These are phyloP conservation scores for Ustilago loliicola DNA, from an alignment of 1,284 basidiomycete genomes.

Conservation along the genomic window DNA sequence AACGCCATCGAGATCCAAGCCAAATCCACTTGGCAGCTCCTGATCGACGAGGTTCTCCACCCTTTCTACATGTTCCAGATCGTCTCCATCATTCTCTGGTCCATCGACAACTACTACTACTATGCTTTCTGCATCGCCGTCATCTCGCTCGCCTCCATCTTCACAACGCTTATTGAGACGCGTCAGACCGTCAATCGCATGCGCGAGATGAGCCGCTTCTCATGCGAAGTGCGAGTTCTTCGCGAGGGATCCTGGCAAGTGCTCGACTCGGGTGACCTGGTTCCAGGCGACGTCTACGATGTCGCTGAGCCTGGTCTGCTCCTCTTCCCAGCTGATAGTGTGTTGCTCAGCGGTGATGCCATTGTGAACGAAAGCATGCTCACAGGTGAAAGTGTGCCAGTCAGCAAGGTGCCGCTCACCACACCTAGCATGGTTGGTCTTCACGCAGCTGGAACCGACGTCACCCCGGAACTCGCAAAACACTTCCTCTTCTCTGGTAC, in stretches of 20 bases:
- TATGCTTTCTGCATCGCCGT: constrained; percentile 97
- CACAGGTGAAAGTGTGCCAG: constrained; percentile 93
- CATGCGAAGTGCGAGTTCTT: constrained; percentile 82
- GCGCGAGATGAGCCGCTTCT: constrained; percentile 95
- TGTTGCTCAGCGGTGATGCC: constrained; percentile 92
- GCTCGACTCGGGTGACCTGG: constrained; percentile 82
- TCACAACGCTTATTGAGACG: constrained; percentile 91
- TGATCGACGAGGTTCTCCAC: constrained; percentile 78
- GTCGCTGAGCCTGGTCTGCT: constrained; percentile 82
- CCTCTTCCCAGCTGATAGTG: constrained; percentile 89
- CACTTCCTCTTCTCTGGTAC: constrained; percentile 94
- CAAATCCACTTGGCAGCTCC: constrained; percentile 83
- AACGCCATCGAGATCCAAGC: constrained; percentile 93
- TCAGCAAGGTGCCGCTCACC: constrained; percentile 82
- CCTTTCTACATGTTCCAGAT: constrained; percentile 87
- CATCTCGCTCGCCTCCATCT: constrained; percentile 88
- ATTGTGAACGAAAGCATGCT: constrained; percentile 99
- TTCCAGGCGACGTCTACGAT: constrained; percentile 94
- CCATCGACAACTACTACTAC: constrained; percentile 89
- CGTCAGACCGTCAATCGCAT: constrained; percentile 88
- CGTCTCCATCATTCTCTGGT: constrained; percentile 94
- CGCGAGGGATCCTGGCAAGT: constrained; percentile 75
- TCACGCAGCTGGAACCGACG: constrained; percentile 70
- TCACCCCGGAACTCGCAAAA: constrained; percentile 81
- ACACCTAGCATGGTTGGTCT: constrained; percentile 55